These are phyloP conservation scores for Cryptococcus maquisensis DNA, from an alignment of 1,284 basidiomycete genomes.

Conservation along the genomic window DNA sequence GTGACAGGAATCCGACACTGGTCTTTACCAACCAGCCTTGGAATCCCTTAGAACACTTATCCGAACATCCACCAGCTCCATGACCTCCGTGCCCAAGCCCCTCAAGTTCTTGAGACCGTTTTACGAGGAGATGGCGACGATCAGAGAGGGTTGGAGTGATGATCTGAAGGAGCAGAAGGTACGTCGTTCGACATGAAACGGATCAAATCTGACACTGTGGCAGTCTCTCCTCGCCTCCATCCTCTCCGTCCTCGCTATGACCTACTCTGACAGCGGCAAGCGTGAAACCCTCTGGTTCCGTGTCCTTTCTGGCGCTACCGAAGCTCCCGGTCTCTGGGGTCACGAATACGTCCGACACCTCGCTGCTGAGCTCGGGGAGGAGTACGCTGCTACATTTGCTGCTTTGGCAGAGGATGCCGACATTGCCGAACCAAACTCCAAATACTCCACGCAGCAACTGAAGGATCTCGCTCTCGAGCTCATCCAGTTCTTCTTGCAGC, in stretches of 20 bases:
- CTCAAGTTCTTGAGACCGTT: conserved; percentile 96
- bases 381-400: conserved; percentile 61
- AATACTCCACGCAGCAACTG: conserved; percentile 58
- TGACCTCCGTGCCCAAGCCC: conserved; percentile 99
- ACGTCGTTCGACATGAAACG: background rate
- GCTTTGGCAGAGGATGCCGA: conserved; percentile 20
- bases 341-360: conserved; percentile 99
- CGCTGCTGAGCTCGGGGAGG: conserved; percentile 92
- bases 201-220: background rate
- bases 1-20: conserved; percentile 74
- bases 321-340: conserved; percentile 94
- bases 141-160: conserved; percentile 72
- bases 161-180: conserved; percentile 71
- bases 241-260: conserved; percentile 99
- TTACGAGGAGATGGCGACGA: conserved; percentile 78
- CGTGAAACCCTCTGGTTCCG: conserved; percentile 93
- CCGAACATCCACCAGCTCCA: conserved; percentile 93
- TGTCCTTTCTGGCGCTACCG: conserved; percentile 71
- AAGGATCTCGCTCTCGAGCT: conserved; percentile 76
- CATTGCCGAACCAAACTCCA: conserved; percentile 8
- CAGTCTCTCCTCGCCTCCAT: conserved; percentile 96
- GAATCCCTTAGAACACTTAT: conserved; percentile 93
- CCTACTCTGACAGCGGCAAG: conserved; percentile 92
- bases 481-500: conserved; percentile 83
- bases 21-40: conserved; percentile 82